Evolutionary conservation across 108 stramenopile genomes (phyloP).

Genomic region (Cyclotella kingstonii): DNA sequence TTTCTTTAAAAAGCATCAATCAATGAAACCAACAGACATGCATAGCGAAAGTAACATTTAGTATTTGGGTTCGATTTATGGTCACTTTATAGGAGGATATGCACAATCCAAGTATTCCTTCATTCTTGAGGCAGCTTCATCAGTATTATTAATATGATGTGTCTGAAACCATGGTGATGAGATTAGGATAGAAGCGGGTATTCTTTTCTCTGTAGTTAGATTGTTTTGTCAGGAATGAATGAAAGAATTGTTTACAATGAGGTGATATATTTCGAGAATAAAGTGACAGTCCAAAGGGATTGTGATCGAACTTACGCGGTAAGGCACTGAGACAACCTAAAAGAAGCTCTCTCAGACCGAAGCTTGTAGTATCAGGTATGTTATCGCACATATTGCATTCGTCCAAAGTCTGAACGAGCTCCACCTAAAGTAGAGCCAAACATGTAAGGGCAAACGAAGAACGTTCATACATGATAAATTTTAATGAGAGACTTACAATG

Average conservation of each 20-base stretch:
- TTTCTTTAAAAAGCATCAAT: too few relatives aligned
- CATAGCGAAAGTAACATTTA: too few relatives aligned
- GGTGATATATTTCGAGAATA: background rate
- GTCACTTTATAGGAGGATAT: too few relatives aligned
- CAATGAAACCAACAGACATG: too few relatives aligned
- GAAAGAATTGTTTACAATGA: background rate
- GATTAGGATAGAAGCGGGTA: slow-evolving; percentile 58
- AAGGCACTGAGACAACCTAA: slow-evolving; percentile 41
- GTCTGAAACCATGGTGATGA: slow-evolving; percentile 68
- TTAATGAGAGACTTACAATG: slow-evolving; percentile 27
- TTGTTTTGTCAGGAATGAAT: background rate
- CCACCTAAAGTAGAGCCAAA: slow-evolving; percentile 11
- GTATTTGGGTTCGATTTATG: too few relatives aligned
- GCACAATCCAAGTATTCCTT: slow-evolving; percentile 36
- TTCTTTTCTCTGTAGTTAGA: slow-evolving; percentile 58
- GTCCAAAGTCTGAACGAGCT: slow-evolving; percentile 38
- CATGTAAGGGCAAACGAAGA: background rate
- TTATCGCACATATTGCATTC: slow-evolving; percentile 22
- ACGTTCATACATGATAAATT: background rate
- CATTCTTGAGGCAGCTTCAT: slow-evolving; percentile 38
- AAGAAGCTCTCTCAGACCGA: slow-evolving; percentile 47
- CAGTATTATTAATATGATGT: slow-evolving; percentile 28
- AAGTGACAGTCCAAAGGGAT: background rate
- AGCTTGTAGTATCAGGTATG: slow-evolving; percentile 28
- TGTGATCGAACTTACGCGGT: slow-evolving; percentile 43